Conservation (phyloP, 2,329 filamentous ascomycete species). For the Colletotrichum lupini region DNA sequence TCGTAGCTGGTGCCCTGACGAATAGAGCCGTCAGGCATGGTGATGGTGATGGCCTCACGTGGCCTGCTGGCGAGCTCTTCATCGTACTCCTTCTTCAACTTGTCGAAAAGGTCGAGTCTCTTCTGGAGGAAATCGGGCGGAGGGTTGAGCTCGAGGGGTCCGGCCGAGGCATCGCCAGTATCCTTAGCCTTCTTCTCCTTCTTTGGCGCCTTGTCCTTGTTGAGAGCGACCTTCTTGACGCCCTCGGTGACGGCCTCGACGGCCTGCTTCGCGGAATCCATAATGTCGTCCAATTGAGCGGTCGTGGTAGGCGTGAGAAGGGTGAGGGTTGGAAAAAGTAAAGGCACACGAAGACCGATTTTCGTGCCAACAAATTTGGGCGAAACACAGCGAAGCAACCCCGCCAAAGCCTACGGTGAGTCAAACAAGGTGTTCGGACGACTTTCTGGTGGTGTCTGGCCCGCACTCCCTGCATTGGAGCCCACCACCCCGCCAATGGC, state of each 20-base stretch:
- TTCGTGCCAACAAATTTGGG: conserved; percentile 24
- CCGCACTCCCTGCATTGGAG: not conserved
- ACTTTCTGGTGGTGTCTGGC: not conserved
- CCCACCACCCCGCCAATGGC: not conserved
- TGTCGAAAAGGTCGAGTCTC: conserved; percentile 88
- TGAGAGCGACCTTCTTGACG: conserved; percentile 69
- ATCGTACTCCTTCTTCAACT: conserved; percentile 85
- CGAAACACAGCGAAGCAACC: conserved; percentile 25
- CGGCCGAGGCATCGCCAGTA: conserved; percentile 48
- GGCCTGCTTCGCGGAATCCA: conserved; percentile 61
- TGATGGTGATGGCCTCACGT: conserved; percentile 79
- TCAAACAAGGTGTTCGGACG: conserved; percentile 31
- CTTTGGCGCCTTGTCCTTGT: conserved; percentile 59
- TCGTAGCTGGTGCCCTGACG: conserved; percentile 87
- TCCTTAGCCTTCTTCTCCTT: conserved; percentile 60
- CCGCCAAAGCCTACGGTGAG: conserved; percentile 35
- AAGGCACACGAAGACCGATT: not conserved
- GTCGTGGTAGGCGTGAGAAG: conserved; percentile 3
- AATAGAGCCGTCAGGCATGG: conserved; percentile 77
- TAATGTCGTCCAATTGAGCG: conserved; percentile 41
- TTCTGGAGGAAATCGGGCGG: conserved; percentile 83
- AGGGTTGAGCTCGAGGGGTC: conserved; percentile 60
- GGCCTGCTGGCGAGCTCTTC: conserved; percentile 78
- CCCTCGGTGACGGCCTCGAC: conserved; percentile 64
- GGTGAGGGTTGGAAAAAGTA: not conserved